Conservation (phyloP, 2,329 filamentous ascomycete genomes). For the Colletotrichum tropicicola region DNA sequence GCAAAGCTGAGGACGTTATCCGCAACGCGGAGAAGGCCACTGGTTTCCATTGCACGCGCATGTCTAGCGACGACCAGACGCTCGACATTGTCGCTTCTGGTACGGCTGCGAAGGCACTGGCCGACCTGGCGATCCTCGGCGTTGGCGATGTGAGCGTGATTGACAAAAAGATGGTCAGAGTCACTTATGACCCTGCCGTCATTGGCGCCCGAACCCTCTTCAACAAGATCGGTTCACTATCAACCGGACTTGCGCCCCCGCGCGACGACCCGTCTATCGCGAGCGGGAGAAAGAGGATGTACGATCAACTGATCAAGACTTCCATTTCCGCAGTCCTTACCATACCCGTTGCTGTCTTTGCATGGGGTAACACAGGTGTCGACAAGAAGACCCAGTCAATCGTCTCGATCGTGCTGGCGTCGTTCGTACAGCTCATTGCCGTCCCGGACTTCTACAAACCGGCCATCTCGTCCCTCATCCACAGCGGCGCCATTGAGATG, state of each 20-base stretch:
- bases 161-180: conserved; percentile 40
- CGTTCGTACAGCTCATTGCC: conserved; percentile 59
- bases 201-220: conserved; percentile 43
- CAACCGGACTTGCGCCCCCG: conserved; percentile 40
- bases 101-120: conserved; percentile 32
- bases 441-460: conserved; percentile 58
- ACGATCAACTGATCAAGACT: conserved; percentile 43
- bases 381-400: conserved; percentile 34
- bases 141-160: conserved; percentile 37
- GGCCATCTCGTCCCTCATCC: conserved; percentile 56
- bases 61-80: conserved; percentile 37
- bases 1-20: conserved; percentile 38
- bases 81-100: conserved; percentile 39
- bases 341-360: conserved; percentile 43
- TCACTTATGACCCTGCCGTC: conserved; percentile 44
- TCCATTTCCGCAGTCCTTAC: conserved; percentile 39
- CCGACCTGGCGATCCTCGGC: conserved; percentile 33
- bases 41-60: conserved; percentile 39
- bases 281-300: conserved; percentile 39
- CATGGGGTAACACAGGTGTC: conserved; percentile 39
- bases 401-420: conserved; percentile 55
- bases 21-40: conserved; percentile 37
- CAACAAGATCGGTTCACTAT: conserved; percentile 26
- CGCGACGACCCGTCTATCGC: conserved; percentile 42
- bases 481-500: conserved; percentile 59